Evolutionary conservation across 805 yeast genomes (phyloP).

Genomic region (Saccharomyces mikatae): DNA sequence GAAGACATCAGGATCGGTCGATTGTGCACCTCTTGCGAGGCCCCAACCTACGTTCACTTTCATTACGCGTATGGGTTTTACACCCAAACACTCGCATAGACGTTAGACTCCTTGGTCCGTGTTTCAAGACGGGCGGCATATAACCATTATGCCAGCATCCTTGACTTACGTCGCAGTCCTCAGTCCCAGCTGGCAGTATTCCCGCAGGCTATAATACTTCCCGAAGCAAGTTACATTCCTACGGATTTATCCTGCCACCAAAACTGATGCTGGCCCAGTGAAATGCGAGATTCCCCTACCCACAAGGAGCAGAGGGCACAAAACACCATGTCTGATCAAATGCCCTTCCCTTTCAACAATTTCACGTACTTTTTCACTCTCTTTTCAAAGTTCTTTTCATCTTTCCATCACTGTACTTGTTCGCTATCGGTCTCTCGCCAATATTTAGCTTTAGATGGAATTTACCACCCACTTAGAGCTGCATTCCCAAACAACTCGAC

Average conservation of each 20-base stretch:
- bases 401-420: slow-evolving; percentile 41
- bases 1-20: slow-evolving; percentile 35
- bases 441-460: slow-evolving; percentile 39
- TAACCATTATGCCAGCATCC: slow-evolving; percentile 34
- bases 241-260: slow-evolving; percentile 30
- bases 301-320: slow-evolving; percentile 25
- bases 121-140: slow-evolving; percentile 35
- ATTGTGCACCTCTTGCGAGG: slow-evolving; percentile 32
- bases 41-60: slow-evolving; percentile 35
- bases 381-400: slow-evolving; percentile 39
- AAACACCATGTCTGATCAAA: slow-evolving; percentile 34
- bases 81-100: slow-evolving; percentile 37
- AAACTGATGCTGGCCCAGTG: slow-evolving; percentile 34
- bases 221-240: slow-evolving; percentile 31
- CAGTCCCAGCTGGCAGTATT: slow-evolving; percentile 28
- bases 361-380: slow-evolving; percentile 40
- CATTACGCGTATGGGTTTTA: slow-evolving; percentile 36
- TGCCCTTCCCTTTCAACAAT: slow-evolving; percentile 39
- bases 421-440: slow-evolving; percentile 43
- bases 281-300: slow-evolving; percentile 26
- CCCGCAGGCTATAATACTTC: slow-evolving; percentile 29
- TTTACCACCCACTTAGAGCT: slow-evolving; percentile 32
- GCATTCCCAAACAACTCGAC: slow-evolving; percentile 34
- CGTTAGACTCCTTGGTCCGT: slow-evolving; percentile 38
- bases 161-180: slow-evolving; percentile 33